Conservation (phyloP, 108 stramenopile genomes). For the Stephanodiscus triporus region DNA sequence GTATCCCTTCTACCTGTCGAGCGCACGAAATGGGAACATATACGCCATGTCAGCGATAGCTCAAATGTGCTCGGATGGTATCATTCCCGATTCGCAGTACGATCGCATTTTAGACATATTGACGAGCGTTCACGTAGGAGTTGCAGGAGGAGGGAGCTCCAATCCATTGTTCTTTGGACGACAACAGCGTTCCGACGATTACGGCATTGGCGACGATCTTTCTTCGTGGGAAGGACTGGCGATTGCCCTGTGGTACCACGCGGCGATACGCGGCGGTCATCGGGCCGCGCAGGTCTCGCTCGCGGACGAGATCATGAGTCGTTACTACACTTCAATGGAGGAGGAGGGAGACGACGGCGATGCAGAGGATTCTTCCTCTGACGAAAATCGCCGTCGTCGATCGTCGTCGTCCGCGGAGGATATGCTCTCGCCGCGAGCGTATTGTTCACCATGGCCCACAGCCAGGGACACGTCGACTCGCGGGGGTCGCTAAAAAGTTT, state of each 20-base stretch:
- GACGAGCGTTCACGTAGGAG: not conserved
- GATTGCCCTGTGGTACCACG: slow-evolving; percentile 57
- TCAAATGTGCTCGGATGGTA: slow-evolving; percentile 50
- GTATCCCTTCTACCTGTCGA: slow-evolving; percentile 54
- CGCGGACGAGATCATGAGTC: slow-evolving; percentile 62
- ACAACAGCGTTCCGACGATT: not conserved
- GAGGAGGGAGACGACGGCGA: slow-evolving; percentile 14
- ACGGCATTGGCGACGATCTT: not conserved
- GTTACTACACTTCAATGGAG: slow-evolving; percentile 16
- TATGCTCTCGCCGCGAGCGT: slow-evolving; percentile 47
- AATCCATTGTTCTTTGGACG: slow-evolving; percentile 17
- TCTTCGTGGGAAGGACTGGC: slow-evolving; percentile 29
- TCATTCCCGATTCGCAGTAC: slow-evolving; percentile 17
- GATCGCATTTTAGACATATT: slow-evolving; percentile 8
- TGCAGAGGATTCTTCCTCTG: not conserved
- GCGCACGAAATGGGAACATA: slow-evolving; percentile 57
- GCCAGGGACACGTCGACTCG: slow-evolving; percentile 54
- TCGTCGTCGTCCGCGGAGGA: slow-evolving; percentile 13
- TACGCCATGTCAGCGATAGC: slow-evolving; percentile 69
- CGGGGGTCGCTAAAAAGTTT: slow-evolving; percentile 52
- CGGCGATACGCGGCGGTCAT: slow-evolving; percentile 59
- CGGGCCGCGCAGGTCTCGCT: slow-evolving; percentile 60
- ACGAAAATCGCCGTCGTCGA: not conserved
- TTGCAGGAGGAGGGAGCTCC: not conserved
- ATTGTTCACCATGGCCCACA: slow-evolving; percentile 61